phyloP scores from a whole-genome alignment of 768 basidiomycete genomes.

The Cubamyces sp. region DNA sequence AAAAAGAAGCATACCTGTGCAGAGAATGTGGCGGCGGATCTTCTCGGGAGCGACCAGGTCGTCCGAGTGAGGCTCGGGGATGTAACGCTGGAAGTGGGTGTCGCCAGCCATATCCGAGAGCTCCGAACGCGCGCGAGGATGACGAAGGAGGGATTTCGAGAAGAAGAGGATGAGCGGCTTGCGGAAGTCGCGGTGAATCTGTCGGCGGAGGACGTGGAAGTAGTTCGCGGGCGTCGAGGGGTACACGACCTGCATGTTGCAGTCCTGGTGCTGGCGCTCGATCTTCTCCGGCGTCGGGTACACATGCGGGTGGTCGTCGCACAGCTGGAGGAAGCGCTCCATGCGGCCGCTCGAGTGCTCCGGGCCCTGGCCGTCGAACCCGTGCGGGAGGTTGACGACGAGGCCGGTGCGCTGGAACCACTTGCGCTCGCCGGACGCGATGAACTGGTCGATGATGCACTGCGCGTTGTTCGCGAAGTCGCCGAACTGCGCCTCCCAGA shows the following conservation, averaged over 20 bases:
- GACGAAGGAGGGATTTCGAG: slow-evolving; percentile 94
- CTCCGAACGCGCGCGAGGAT: slow-evolving; percentile 89
- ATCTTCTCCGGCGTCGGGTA: slow-evolving; percentile 90
- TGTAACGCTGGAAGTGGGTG: slow-evolving; percentile 89
- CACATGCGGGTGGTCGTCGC: slow-evolving; percentile 92
- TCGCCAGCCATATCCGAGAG: slow-evolving; percentile 89
- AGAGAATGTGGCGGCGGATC: slow-evolving; percentile 90
- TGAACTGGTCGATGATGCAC: slow-evolving; percentile 98
- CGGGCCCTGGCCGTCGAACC: slow-evolving; percentile 98
- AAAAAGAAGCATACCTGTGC: slow-evolving; percentile 57
- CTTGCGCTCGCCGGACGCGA: slow-evolving; percentile 95
- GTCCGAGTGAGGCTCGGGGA: slow-evolving; percentile 82
- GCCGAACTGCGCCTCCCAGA: slow-evolving; percentile 99
- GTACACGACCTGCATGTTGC: slow-evolving; percentile 99
- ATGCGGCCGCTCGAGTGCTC: slow-evolving; percentile 96
- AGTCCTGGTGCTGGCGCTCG: slow-evolving; percentile 96
- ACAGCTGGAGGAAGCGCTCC: slow-evolving; percentile 96
- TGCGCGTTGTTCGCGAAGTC: slow-evolving; percentile 99
- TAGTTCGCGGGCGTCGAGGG: slow-evolving; percentile 97
- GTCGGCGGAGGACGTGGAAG: slow-evolving; percentile 96
- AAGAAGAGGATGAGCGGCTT: slow-evolving; percentile 98
- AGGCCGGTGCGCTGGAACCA: slow-evolving; percentile 95
- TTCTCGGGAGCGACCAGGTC: slow-evolving; percentile 79
- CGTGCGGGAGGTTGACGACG: slow-evolving; percentile 89
- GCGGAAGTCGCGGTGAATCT: slow-evolving; percentile 96